Evolutionary conservation across 139 green algal species (phyloP).

Genomic region (Ulvella scutata): DNA sequence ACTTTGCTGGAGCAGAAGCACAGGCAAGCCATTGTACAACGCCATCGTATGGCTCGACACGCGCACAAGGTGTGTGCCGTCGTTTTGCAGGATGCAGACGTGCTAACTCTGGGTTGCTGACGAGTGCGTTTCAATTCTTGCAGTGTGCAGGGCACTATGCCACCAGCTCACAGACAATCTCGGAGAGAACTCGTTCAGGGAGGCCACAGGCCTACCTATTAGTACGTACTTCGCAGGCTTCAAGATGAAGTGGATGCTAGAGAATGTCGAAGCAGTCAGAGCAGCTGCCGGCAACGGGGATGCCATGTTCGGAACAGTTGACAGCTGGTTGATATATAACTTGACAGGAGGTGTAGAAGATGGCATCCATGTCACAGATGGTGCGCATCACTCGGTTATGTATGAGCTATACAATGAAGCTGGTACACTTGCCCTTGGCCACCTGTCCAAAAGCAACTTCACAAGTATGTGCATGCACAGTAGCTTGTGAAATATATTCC

Average conservation of each 20-base stretch:
- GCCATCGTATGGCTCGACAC: constrained; percentile 93
- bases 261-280: constrained; percentile 60
- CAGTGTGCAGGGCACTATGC: neutral
- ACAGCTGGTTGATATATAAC: constrained; percentile 92
- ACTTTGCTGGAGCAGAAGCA: constrained; percentile 65
- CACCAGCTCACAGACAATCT: constrained; percentile 2
- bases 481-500: no score
- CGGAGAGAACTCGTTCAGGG: constrained; percentile 44
- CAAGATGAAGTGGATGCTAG: constrained; percentile 86
- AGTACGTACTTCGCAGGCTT: constrained; percentile 90
- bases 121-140: no score
- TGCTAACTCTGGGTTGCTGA: neutral
- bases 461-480: no score
- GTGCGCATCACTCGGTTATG: constrained; percentile 21
- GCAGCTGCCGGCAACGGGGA: constrained; percentile 15
- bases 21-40: constrained; percentile 70
- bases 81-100: neutral
- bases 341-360: constrained; percentile 55
- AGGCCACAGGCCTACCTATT: constrained; percentile 76
- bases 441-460: no score
- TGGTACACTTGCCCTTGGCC: no score
- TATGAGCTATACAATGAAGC: no score
- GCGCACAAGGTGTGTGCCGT: constrained; percentile 41
- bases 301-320: constrained; percentile 77
- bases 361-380: constrained; percentile 72